phyloP scores from a whole-genome alignment of 1,284 basidiomycete species.

The Ganoderma resinaceum region DNA sequence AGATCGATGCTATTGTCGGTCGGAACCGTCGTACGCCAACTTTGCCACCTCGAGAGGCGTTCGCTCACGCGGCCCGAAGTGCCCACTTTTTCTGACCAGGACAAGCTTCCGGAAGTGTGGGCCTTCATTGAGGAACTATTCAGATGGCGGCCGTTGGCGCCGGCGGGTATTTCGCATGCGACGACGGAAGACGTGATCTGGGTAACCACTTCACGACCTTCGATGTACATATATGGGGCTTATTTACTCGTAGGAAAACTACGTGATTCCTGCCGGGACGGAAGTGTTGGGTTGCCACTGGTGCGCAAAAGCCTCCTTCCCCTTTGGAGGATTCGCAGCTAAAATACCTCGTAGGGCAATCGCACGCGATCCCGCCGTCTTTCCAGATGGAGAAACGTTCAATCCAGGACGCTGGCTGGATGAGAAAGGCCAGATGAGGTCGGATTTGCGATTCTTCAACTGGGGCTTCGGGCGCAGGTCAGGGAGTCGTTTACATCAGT shows the following conservation, averaged over 20 bases:
- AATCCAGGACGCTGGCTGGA: constrained; percentile 65
- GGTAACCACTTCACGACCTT: constrained; percentile 42
- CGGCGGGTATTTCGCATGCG: constrained; percentile 60
- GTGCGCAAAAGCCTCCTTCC: constrained; percentile 37
- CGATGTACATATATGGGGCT: not conserved
- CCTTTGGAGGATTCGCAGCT: no score
- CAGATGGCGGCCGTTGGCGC: constrained; percentile 69
- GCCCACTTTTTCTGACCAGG: constrained; percentile 58
- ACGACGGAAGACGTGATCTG: constrained; percentile 67
- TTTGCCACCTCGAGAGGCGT: not conserved
- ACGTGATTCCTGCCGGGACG: constrained; percentile 64
- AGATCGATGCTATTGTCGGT: constrained; percentile 68
- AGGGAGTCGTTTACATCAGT: constrained; percentile 9
- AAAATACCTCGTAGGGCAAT: constrained; percentile 49
- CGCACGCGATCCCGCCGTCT: constrained; percentile 59
- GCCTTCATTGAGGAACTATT: constrained; percentile 69
- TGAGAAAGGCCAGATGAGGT: constrained; percentile 52
- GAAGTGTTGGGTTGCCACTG: constrained; percentile 69
- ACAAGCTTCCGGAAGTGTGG: constrained; percentile 58
- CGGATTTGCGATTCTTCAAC: constrained; percentile 56
- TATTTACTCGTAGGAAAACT: constrained; percentile 47
- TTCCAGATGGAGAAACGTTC: constrained; percentile 65
- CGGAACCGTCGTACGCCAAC: constrained; percentile 50
- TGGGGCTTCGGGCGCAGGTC: constrained; percentile 69
- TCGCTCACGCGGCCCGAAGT: constrained; percentile 38